Evolutionary conservation across 2,329 filamentous ascomycete genomes (phyloP).

Genomic region (Diatrype stigma): DNA sequence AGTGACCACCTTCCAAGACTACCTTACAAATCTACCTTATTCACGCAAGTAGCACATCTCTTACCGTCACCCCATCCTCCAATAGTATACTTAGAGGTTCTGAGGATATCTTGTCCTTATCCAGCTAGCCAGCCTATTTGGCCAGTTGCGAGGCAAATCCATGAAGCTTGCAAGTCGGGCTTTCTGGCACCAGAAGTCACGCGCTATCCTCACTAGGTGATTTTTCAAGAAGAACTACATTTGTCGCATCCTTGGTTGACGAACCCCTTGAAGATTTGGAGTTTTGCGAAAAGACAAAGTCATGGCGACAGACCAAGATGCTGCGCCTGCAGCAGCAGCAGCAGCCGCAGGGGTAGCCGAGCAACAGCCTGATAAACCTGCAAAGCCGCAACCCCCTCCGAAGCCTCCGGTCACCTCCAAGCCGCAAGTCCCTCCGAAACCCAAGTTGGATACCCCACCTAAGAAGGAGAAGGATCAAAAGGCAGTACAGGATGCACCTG

Average conservation of each 20-base stretch:
- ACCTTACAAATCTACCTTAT: too few species aligned
- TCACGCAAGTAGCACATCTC: too few species aligned
- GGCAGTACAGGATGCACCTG: not conserved
- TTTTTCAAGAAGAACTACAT: too few species aligned
- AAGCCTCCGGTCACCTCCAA: not conserved
- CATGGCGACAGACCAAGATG: not conserved
- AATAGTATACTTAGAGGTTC: too few species aligned
- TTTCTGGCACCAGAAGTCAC: too few species aligned
- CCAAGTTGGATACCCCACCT: not conserved
- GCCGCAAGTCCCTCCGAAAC: not conserved
- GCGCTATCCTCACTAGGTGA: too few species aligned
- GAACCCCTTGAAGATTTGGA: not conserved
- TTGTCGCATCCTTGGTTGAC: not conserved
- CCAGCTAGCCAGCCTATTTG: too few species aligned
- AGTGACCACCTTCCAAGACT: too few species aligned
- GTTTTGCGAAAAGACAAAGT: not conserved
- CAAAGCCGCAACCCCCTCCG: not conserved
- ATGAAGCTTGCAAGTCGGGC: too few species aligned
- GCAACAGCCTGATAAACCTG: not conserved
- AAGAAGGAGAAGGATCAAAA: slow-evolving; percentile 11
- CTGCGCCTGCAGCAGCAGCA: not conserved
- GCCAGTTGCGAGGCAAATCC: too few species aligned
- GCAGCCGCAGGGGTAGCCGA: not conserved
- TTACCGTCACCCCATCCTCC: too few species aligned
- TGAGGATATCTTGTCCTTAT: too few species aligned